phyloP scores from a whole-genome alignment of 768 basidiomycete species.

The Xanthoconium stramineum region DNA sequence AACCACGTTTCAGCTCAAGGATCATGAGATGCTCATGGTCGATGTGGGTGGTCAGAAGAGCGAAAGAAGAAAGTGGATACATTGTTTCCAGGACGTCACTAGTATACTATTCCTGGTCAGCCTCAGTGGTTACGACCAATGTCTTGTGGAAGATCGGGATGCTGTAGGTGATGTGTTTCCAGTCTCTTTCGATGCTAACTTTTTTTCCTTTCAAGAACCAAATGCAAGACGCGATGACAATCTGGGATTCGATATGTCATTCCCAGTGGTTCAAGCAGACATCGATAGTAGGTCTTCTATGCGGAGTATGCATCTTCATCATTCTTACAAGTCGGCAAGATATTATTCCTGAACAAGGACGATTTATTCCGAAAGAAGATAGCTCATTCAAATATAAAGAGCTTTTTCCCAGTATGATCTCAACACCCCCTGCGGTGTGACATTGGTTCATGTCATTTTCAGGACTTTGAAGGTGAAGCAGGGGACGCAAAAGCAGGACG shows the following conservation, averaged over 20 bases:
- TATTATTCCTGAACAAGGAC: constrained; percentile 93
- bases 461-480: constrained; percentile 84
- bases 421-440: background rate
- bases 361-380: constrained; percentile 91
- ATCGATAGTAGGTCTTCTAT: constrained; percentile 63
- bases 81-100: constrained; percentile 93
- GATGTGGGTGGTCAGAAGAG: constrained; percentile 94
- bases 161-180: constrained; percentile 52
- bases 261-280: constrained; percentile 97
- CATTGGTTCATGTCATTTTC: background rate
- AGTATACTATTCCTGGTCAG: constrained; percentile 90
- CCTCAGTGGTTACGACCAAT: constrained; percentile 91
- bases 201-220: constrained; percentile 61
- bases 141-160: constrained; percentile 88
- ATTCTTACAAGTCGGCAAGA: constrained; percentile 36
- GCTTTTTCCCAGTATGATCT: constrained; percentile 74
- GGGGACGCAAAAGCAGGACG: constrained; percentile 72
- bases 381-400: constrained; percentile 75
- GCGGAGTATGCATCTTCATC: background rate
- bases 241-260: constrained; percentile 98
- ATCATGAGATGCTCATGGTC: constrained; percentile 88
- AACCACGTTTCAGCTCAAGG: constrained; percentile 75
- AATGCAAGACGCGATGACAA: constrained; percentile 99
- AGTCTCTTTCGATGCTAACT: background rate
- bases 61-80: constrained; percentile 91